A percentile compares a stretch with the other conserved stretches of the same genome.
phyloP scores from a whole-genome alignment of 768 basidiomycete species.

The Auriculariales sp. region DNA sequence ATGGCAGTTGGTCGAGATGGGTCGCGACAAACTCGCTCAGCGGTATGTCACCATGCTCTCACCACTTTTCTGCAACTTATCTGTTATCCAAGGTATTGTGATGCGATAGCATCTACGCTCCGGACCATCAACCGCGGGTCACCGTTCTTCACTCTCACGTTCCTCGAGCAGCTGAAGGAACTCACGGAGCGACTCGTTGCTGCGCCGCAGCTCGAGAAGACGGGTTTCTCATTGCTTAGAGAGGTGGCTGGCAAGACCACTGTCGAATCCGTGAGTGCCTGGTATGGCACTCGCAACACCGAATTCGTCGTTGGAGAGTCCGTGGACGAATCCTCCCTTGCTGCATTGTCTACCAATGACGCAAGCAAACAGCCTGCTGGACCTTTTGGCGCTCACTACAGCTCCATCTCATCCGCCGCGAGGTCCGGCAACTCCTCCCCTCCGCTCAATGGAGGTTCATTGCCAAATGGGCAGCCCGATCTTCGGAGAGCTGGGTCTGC shows the following conservation, averaged over 20 bases:
- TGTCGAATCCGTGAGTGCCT: slow-evolving; percentile 79
- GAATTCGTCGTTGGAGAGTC: slow-evolving; percentile 90
- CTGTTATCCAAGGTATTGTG: slow-evolving; percentile 64
- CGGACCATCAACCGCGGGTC: slow-evolving; percentile 33
- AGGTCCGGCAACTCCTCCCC: slow-evolving; percentile 68
- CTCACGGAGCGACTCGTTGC: slow-evolving; percentile 68
- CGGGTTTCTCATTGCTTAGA: slow-evolving; percentile 69
- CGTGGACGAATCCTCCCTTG: no score
- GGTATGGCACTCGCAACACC: slow-evolving; percentile 83
- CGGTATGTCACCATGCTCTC: slow-evolving; percentile 31
- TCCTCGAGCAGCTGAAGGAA: slow-evolving; percentile 62
- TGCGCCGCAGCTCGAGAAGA: slow-evolving; percentile 58
- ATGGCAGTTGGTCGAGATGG: slow-evolving; percentile 59
- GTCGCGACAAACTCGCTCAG: slow-evolving; percentile 61
- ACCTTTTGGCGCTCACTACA: slow-evolving; percentile 93
- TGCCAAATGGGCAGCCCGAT: no score
- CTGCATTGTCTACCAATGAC: slow-evolving; percentile 13
- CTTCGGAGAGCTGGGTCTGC: slow-evolving; percentile 57
- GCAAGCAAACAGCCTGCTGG: slow-evolving; percentile 6
- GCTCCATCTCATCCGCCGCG: slow-evolving; percentile 72
- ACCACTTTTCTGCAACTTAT: slow-evolving; percentile 5
- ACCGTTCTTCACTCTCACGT: slow-evolving; percentile 46
- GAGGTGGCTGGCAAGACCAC: slow-evolving; percentile 85
- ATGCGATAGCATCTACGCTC: slow-evolving; percentile 60
- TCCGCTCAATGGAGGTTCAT: slow-evolving; percentile 12